These are phyloP conservation scores for Dendrocalamus sinicus DNA, from an alignment of 176 grass and related monocot species.

Conservation along the genomic window DNA sequence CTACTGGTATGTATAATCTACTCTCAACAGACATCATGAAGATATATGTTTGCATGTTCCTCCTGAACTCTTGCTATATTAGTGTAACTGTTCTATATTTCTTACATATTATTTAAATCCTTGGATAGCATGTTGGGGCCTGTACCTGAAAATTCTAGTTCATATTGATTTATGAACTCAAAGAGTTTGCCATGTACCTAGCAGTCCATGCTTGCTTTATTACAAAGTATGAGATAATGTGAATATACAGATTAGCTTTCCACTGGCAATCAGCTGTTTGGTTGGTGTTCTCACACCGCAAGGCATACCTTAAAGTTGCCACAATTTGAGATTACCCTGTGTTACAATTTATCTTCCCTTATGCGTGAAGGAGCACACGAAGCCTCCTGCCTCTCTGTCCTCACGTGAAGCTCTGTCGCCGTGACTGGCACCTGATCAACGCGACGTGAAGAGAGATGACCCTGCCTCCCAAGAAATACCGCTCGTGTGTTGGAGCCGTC, in stretches of 20 bases:
- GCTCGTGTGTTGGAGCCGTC: too few relatives aligned
- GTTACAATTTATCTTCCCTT: too few relatives aligned
- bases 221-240: neutral
- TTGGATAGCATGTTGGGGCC: neutral
- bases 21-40: neutral
- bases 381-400: too few relatives aligned
- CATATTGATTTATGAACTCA: neutral
- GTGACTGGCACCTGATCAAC: too few relatives aligned
- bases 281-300: neutral
- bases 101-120: conserved; percentile 12
- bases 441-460: too few relatives aligned
- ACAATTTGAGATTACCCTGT: neutral
- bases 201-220: neutral
- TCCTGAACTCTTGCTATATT: neutral
- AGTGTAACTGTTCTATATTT: neutral
- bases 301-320: neutral
- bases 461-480: too few relatives aligned
- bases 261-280: conserved; percentile 3
- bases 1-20: conserved; percentile 61
- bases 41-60: conserved; percentile 6
- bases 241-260: conserved; percentile 1
- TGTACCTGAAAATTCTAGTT: neutral
- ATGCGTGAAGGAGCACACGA: too few relatives aligned
- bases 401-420: too few relatives aligned
- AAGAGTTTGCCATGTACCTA: neutral